A percentile compares a stretch with the other conserved stretches of the same genome.
These are phyloP conservation scores for Sisymbrium irio DNA, from an alignment of 345 rosid genomes.

Conservation along the genomic window DNA sequence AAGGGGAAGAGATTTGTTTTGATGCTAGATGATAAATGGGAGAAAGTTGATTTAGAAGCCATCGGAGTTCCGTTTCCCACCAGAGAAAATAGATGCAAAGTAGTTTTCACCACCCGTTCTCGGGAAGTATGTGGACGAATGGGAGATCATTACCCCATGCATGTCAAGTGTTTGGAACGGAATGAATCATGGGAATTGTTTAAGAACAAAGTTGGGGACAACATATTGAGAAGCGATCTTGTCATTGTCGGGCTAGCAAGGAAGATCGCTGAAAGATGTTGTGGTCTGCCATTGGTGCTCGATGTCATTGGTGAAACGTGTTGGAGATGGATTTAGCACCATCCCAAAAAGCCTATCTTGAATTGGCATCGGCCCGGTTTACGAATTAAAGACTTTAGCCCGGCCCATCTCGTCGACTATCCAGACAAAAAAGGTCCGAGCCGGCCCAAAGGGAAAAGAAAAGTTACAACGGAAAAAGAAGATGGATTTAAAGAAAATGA, in stretches of 20 bases:
- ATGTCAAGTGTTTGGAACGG: not conserved
- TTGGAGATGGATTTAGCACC: too few relatives aligned
- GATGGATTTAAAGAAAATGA: too few relatives aligned
- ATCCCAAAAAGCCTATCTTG: too few relatives aligned
- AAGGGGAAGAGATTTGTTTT: too few relatives aligned
- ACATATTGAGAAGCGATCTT: not conserved
- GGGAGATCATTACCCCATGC: conserved; percentile 2
- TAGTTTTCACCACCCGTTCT: conserved; percentile 20
- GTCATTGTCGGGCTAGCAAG: conserved; percentile 28
- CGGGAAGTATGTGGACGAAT: conserved; percentile 12
- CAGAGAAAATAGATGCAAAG: conserved; percentile 5
- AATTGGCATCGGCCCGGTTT: too few relatives aligned
- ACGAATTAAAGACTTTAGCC: too few relatives aligned
- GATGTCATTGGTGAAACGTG: too few relatives aligned
- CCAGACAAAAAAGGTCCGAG: too few relatives aligned
- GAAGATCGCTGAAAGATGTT: conserved; percentile 11
- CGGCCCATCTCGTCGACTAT: too few relatives aligned
- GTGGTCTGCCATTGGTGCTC: too few relatives aligned
- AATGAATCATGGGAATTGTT: conserved; percentile 27
- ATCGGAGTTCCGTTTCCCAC: not conserved
- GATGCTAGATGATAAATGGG: conserved; percentile 30
- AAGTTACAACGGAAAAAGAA: too few relatives aligned
- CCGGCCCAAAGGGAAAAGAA: too few relatives aligned
- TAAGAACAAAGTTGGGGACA: not conserved
- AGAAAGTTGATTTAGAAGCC: not conserved